Evolutionary conservation across 345 rosid species (phyloP), one percentile per base, ranked within the genome.

Genomic region (Raphanus sativus): DNA sequence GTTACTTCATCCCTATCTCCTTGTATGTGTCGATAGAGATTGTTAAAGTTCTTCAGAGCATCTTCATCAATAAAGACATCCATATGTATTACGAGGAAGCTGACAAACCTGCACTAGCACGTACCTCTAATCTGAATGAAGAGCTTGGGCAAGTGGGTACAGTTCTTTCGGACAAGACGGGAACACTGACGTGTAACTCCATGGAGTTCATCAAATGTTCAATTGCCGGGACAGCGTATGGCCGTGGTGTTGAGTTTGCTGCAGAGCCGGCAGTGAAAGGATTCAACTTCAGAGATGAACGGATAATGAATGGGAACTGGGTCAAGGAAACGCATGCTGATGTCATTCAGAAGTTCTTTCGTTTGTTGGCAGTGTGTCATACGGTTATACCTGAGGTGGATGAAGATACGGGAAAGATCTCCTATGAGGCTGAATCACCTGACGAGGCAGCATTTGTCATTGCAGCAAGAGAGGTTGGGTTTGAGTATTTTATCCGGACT

Each of bases 151-250:
- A 94, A 80, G 97, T 91, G 67, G 86, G 88, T 73, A 92, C 97
- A 1, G 87, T 94, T 75, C 95, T 94, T 48, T 94, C 98, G 50
- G 98, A 94, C 72, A 94, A 94, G 89, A 94, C 98, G 0, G 98
- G 98, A 60, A 94, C 98, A 52, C 78, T 94, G 83, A 94, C 98
- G 6, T 94, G 98, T 85, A 94, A 94, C 80, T 90, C 97, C 36
- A 94, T 94, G 98, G 98, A 94, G 91, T 94, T 94, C 84, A 81
- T 94, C 78, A 94, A 94, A 83, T 94, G 94, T 78, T 88, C 98
- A 50, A 80, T 94, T 15, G 97, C 95, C 25, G 97, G 97, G 79
- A 88, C 83, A 48, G 93, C 93, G 38, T 94, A 89, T 85, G 98
- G 98, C 11, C 85, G 82, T 63, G 71, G 68, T 78, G 16, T 17